These are phyloP conservation scores for Clonostachys sp. DNA, from an alignment of 2,329 filamentous ascomycete species.

Conservation along the genomic window DNA sequence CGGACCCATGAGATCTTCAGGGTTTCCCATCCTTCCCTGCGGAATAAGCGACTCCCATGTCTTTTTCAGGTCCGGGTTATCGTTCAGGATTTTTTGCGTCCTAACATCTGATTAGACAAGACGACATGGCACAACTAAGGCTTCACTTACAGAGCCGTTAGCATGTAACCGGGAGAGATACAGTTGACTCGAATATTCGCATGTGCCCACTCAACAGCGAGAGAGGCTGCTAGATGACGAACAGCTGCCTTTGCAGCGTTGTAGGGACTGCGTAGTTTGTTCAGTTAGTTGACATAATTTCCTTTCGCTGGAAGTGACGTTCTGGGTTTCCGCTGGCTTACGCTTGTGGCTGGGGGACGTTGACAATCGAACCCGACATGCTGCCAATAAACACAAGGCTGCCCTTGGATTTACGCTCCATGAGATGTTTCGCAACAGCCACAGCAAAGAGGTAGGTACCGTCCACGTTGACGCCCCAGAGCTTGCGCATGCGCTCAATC, in stretches of 20 bases:
- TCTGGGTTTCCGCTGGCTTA: no score
- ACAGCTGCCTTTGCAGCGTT: conserved; percentile 92
- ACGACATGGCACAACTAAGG: no score
- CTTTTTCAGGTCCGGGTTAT: conserved; percentile 83
- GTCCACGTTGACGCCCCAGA: conserved; percentile 91
- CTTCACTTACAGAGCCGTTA: conserved; percentile 63
- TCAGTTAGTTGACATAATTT: no score
- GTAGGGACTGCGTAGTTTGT: conserved; percentile 51
- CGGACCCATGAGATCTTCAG: conserved; percentile 89
- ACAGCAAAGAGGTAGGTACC: conserved; percentile 88
- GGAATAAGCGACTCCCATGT: conserved; percentile 93
- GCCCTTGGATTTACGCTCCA: conserved; percentile 72
- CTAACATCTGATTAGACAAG: no score
- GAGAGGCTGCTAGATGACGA: conserved; percentile 77
- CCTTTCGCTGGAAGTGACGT: no score
- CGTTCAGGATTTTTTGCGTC: conserved; percentile 89
- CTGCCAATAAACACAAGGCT: conserved; percentile 93
- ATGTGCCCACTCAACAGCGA: conserved; percentile 92
- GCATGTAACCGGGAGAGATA: conserved; percentile 94
- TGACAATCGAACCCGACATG: conserved; percentile 93
- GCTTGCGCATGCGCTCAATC: conserved; percentile 84
- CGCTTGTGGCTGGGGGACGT: conserved; percentile 90
- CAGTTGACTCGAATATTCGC: conserved; percentile 89
- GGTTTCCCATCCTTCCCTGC: conserved; percentile 87
- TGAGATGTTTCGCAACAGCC: conserved; percentile 80